Conservation (phyloP, 2,329 filamentous ascomycete species). For the Chaetomium sp. region DNA sequence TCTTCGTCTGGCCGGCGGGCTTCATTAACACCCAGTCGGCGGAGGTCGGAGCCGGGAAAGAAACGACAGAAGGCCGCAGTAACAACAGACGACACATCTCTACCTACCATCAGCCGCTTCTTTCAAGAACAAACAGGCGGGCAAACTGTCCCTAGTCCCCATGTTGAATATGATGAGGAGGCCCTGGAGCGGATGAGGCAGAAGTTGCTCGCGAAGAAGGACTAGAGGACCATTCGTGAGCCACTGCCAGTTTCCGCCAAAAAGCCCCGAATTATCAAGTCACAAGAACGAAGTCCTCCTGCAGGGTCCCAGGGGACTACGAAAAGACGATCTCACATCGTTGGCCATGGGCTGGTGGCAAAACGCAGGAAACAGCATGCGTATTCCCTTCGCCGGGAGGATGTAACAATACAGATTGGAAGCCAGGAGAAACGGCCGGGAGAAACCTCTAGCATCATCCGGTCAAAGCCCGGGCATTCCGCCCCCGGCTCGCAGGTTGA, state of each 20-base stretch:
- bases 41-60: constrained; percentile 1
- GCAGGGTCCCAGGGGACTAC: not conserved
- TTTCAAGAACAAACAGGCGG: constrained; percentile 21
- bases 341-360: constrained; percentile 4
- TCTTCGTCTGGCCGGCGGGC: constrained; percentile 26
- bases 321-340: constrained; percentile 20
- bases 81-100: constrained; percentile 6
- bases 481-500: not conserved
- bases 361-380: constrained; percentile 15
- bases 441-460: constrained; percentile 21
- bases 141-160: not conserved
- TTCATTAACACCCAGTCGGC: constrained; percentile 7
- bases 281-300: constrained; percentile 9
- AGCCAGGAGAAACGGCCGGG: constrained; percentile 39
- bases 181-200: constrained; percentile 29
- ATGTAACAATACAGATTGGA: constrained; percentile 42
- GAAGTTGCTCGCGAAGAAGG: constrained; percentile 28
- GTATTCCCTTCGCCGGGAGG: constrained; percentile 15
- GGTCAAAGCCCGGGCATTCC: not conserved
- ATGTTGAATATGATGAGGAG: constrained; percentile 22
- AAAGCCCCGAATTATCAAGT: constrained; percentile 17
- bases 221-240: constrained; percentile 26
- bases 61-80: not conserved
- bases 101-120: constrained; percentile 28
- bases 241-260: constrained; percentile 23